Conservation (phyloP, 352 stramenopile genomes). For the Pythium utonaiense region DNA sequence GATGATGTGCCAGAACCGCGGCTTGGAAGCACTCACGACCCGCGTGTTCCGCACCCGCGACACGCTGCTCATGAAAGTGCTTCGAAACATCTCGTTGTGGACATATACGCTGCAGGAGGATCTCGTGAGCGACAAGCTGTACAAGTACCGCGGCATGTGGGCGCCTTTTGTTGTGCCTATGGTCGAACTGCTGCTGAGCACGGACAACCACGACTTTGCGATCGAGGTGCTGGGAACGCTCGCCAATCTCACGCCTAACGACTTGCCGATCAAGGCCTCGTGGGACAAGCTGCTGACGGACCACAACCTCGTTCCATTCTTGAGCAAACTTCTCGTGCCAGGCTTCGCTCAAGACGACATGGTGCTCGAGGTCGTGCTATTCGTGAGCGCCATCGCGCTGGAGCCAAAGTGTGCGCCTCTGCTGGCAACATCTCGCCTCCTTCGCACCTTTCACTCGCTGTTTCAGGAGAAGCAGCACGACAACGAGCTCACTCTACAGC, state of each 20-base stretch:
- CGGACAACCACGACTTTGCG: conserved; percentile 91
- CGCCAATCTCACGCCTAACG: conserved; percentile 89
- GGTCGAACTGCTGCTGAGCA: conserved; percentile 78
- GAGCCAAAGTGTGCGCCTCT: conserved; percentile 83
- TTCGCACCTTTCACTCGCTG: conserved; percentile 72
- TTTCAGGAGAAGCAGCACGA: conserved; percentile 88
- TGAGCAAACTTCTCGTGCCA: conserved; percentile 90
- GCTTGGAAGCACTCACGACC: conserved; percentile 87
- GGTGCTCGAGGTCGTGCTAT: conserved; percentile 88
- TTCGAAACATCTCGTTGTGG: conserved; percentile 91
- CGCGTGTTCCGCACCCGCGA: conserved; percentile 88
- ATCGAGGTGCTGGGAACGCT: conserved; percentile 93
- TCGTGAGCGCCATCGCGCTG: conserved; percentile 72
- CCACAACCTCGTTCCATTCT: conserved; percentile 81
- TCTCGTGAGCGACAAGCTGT: conserved; percentile 79
- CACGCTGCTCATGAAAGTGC: conserved; percentile 92
- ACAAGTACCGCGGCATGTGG: conserved; percentile 93
- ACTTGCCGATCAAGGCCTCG: conserved; percentile 84
- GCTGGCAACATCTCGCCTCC: conserved; percentile 62
- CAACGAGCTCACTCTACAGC: conserved; percentile 79
- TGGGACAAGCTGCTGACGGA: conserved; percentile 90
- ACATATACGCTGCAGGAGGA: conserved; percentile 90
- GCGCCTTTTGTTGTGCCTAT: conserved; percentile 86
- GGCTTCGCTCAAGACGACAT: conserved; percentile 93
- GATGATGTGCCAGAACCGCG: conserved; percentile 87